Conservation (phyloP, 2,329 filamentous ascomycete genomes). For the Paraphoma chrysanthemicola region DNA sequence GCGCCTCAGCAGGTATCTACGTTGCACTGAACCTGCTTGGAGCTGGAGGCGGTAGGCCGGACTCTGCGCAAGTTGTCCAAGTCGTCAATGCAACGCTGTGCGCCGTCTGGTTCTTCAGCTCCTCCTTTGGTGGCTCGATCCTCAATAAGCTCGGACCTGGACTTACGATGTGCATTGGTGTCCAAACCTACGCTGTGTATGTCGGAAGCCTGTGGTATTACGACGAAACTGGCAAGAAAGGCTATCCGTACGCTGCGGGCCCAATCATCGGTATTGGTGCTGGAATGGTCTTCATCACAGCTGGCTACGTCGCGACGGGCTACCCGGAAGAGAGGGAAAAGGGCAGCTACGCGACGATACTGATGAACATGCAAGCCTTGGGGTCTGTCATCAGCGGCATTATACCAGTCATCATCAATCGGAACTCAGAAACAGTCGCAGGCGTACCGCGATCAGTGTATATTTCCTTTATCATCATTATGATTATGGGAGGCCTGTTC, state of each 20-base stretch:
- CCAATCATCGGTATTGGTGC: constrained; percentile 42
- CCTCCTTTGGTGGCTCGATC: constrained; percentile 40
- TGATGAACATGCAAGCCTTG: constrained; percentile 41
- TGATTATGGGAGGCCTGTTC: constrained; percentile 35
- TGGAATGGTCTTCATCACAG: constrained; percentile 42
- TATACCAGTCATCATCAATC: constrained; percentile 41
- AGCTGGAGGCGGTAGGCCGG: constrained; percentile 35
- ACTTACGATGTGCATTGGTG: constrained; percentile 40
- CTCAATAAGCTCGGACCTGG: constrained; percentile 40
- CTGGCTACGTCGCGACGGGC: constrained; percentile 38
- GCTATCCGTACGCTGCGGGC: constrained; percentile 37
- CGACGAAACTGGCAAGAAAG: constrained; percentile 39
- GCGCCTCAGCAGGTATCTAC: constrained; percentile 38
- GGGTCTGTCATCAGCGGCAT: constrained; percentile 39
- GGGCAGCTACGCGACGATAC: constrained; percentile 36
- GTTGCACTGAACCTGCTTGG: constrained; percentile 39
- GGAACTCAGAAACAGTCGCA: constrained; percentile 33
- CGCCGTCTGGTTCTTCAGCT: constrained; percentile 43
- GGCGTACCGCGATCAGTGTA: constrained; percentile 40
- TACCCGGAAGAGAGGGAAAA: constrained; percentile 42
- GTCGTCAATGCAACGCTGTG: constrained; percentile 42
- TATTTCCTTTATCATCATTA: constrained; percentile 38
- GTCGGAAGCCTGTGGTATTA: constrained; percentile 43
- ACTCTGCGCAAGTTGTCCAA: constrained; percentile 41
- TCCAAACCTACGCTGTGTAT: constrained; percentile 39